Percentiles rank a stretch among this genome's conserved stretches.
These are phyloP conservation scores for Tilletiaria anomala DNA, from an alignment of 1,284 basidiomycete genomes.

Conservation along the genomic window DNA sequence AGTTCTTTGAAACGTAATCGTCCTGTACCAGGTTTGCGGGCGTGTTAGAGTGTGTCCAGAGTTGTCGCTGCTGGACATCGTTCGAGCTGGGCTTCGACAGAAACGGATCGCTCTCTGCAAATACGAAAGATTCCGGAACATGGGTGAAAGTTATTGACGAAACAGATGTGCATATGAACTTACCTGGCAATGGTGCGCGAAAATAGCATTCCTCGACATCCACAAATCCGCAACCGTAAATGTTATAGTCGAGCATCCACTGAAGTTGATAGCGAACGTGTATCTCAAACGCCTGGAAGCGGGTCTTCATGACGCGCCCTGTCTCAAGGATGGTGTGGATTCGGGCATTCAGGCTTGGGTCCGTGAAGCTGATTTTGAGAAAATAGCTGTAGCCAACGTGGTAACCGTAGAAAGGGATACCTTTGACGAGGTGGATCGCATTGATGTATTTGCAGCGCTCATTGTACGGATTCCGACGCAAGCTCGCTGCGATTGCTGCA, in stretches of 20 bases:
- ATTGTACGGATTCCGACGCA: conserved; percentile 14
- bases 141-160: too few species aligned
- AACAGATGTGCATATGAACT: too few species aligned
- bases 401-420: conserved; percentile 90
- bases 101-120: too few species aligned
- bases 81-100: not conserved
- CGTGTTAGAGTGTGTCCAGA: too few species aligned
- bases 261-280: conserved; percentile 79
- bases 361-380: conserved; percentile 67
- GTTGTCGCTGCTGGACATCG: too few species aligned
- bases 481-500: conserved; percentile 20
- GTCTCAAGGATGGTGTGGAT: conserved; percentile 26
- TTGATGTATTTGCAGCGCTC: conserved; percentile 19
- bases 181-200: conserved; percentile 44
- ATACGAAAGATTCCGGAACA: too few species aligned
- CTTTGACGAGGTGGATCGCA: conserved; percentile 69
- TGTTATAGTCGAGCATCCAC: conserved; percentile 86
- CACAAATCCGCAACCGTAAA: conserved; percentile 86
- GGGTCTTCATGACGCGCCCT: conserved; percentile 45
- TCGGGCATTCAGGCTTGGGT: conserved; percentile 41
- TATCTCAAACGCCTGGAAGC: conserved; percentile 56
- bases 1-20: conserved; percentile 53
- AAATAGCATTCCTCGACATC: conserved; percentile 49
- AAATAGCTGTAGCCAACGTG: conserved; percentile 72
- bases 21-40: too few species aligned